Conservation (phyloP, 768 basidiomycete species). For the Suillus americanus region DNA sequence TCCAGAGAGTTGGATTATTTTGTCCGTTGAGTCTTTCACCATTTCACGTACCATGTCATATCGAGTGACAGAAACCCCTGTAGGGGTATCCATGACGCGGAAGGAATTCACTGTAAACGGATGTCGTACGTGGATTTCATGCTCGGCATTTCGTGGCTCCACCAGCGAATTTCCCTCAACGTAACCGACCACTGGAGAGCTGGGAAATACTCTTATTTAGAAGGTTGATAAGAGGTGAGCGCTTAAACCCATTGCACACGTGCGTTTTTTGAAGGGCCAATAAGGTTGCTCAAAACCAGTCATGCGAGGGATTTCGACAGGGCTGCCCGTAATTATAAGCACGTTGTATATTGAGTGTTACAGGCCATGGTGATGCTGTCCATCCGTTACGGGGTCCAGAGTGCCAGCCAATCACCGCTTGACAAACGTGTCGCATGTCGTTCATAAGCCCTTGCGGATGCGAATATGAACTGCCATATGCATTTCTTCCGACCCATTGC, state of each 20-base stretch:
- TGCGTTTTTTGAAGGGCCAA: conserved; percentile 15
- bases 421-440: conserved; percentile 6
- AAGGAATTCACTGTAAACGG: not conserved
- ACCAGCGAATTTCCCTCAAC: not conserved
- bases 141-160: not conserved
- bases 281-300: conserved; percentile 12
- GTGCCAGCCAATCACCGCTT: conserved; percentile 2
- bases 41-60: not conserved
- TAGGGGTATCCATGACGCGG: not conserved
- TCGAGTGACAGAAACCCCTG: not conserved
- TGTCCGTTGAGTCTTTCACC: not conserved
- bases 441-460: conserved; percentile 3
- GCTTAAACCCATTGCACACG: not conserved
- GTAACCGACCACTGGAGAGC: not conserved
- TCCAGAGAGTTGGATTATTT: not conserved
- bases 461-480: conserved; percentile 9
- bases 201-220: not conserved
- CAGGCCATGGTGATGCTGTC: not conserved
- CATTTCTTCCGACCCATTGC: conserved; percentile 26
- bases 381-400: not conserved
- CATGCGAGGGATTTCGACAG: conserved; percentile 10
- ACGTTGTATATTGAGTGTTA: conserved; percentile 12
- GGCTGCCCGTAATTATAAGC: conserved; percentile 7
- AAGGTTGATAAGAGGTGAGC: not conserved
- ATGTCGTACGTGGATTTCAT: not conserved